Conservation (phyloP, 371 early-diverging fungal species). For the Batkoa obscura region DNA sequence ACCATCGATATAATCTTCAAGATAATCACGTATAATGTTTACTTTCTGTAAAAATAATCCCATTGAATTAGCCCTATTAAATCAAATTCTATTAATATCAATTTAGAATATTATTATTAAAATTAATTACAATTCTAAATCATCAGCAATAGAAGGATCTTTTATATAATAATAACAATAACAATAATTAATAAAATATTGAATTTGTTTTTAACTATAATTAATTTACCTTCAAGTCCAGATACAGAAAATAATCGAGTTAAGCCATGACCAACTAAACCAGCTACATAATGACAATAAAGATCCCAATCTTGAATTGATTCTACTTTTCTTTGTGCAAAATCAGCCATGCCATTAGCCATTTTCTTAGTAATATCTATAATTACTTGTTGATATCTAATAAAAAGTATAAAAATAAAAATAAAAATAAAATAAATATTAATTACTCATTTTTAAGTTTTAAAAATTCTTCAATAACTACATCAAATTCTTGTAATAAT, state of each 20-base stretch:
- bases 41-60: constrained; percentile 91
- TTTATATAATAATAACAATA: neutral
- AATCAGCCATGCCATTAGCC: constrained; percentile 89
- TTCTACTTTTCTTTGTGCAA: constrained; percentile 47
- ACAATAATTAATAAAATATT: too few species aligned
- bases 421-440: neutral
- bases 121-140: constrained; percentile 5
- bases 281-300: constrained; percentile 95
- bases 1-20: constrained; percentile 73
- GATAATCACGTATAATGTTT: constrained; percentile 85
- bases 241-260: constrained; percentile 76
- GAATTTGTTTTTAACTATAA: too few species aligned
- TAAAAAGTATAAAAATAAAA: neutral
- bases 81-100: neutral
- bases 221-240: constrained; percentile 42
- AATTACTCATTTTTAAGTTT: constrained; percentile 36
- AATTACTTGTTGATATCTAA: constrained; percentile 61
- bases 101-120: neutral
- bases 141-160: constrained; percentile 5
- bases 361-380: constrained; percentile 75
- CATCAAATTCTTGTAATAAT: constrained; percentile 67
- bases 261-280: constrained; percentile 86
- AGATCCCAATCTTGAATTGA: constrained; percentile 74
- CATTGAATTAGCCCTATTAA: constrained; percentile 61
- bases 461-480: constrained; percentile 77